Conservation (phyloP, 2,329 filamentous ascomycete genomes). For the Leptographium lundbergii region DNA sequence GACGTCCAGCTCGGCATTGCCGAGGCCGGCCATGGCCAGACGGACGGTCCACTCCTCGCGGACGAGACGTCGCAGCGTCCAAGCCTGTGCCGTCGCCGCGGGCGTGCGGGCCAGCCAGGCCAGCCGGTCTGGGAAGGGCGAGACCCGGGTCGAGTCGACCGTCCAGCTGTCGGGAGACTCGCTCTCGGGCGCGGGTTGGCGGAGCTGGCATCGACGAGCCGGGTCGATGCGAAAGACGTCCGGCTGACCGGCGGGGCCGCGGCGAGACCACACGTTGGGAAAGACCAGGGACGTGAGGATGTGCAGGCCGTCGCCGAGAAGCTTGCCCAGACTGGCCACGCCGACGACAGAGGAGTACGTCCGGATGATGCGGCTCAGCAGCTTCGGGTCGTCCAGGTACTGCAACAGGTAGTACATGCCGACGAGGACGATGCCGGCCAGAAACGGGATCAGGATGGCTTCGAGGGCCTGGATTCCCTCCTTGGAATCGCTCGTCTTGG, state of each 20-base stretch:
- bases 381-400: slow-evolving; percentile 67
- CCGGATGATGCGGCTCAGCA: slow-evolving; percentile 72
- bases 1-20: slow-evolving; percentile 31
- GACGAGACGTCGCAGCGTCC: slow-evolving; percentile 38
- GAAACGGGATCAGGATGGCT: slow-evolving; percentile 71
- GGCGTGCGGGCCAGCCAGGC: slow-evolving; percentile 19
- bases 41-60: slow-evolving; percentile 38
- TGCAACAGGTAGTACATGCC: slow-evolving; percentile 82
- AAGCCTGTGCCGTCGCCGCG: slow-evolving; percentile 21
- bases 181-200: too few relatives aligned
- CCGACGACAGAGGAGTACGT: slow-evolving; percentile 75
- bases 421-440: slow-evolving; percentile 57
- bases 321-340: slow-evolving; percentile 59
- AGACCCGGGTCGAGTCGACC: slow-evolving; percentile 18
- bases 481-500: background rate
- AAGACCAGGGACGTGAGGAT: slow-evolving; percentile 57
- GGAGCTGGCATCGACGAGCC: slow-evolving; percentile 14
- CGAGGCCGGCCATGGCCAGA: slow-evolving; percentile 37
- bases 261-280: slow-evolving; percentile 50
- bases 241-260: background rate
- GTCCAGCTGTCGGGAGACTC: slow-evolving; percentile 10
- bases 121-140: slow-evolving; percentile 26
- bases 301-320: slow-evolving; percentile 60
- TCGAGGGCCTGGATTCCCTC: slow-evolving; percentile 62
- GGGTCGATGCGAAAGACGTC: slow-evolving; percentile 31